These are phyloP conservation scores for Scedosporium minutisporum DNA, from an alignment of 2,329 filamentous ascomycete species.

Conservation along the genomic window DNA sequence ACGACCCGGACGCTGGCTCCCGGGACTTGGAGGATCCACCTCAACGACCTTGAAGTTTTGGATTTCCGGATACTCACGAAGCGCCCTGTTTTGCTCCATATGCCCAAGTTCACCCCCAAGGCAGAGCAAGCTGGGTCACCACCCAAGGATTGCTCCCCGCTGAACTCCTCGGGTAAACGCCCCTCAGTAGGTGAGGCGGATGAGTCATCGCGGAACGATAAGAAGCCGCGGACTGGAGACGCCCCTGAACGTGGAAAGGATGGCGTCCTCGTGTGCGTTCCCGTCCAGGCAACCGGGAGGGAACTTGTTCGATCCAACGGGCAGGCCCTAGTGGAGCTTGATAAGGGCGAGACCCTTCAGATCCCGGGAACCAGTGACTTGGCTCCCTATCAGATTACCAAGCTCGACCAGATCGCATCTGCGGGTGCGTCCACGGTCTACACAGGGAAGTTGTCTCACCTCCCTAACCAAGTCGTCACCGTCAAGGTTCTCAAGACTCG, in stretches of 20 bases:
- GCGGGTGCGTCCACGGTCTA: constrained; percentile 47
- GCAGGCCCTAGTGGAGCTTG: constrained; percentile 42
- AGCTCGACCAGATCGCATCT: constrained; percentile 45
- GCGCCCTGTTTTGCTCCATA: constrained; percentile 32
- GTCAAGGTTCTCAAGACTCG: constrained; percentile 52
- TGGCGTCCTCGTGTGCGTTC: constrained; percentile 8
- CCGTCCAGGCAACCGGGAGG: neutral
- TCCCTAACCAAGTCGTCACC: constrained; percentile 45
- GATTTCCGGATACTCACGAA: constrained; percentile 51
- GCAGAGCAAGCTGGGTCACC: constrained; percentile 17
- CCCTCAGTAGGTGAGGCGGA: constrained; percentile 22
- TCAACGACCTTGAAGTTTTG: constrained; percentile 38
- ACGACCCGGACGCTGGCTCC: constrained; percentile 38
- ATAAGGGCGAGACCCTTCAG: constrained; percentile 37
- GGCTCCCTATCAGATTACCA: constrained; percentile 45
- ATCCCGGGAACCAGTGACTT: constrained; percentile 41
- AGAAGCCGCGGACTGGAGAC: constrained; percentile 4
- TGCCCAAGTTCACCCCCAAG: constrained; percentile 1
- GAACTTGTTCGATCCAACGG: constrained; percentile 40
- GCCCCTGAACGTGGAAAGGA: constrained; percentile 3
- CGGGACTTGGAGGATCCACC: constrained; percentile 47
- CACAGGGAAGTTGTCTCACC: constrained; percentile 41
- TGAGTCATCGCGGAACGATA: constrained; percentile 3
- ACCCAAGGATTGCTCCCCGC: constrained; percentile 22
- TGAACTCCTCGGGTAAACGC: constrained; percentile 41